These are phyloP conservation scores for Hypoxylon sp. DNA, from an alignment of 2,329 filamentous ascomycete genomes.

Conservation along the genomic window DNA sequence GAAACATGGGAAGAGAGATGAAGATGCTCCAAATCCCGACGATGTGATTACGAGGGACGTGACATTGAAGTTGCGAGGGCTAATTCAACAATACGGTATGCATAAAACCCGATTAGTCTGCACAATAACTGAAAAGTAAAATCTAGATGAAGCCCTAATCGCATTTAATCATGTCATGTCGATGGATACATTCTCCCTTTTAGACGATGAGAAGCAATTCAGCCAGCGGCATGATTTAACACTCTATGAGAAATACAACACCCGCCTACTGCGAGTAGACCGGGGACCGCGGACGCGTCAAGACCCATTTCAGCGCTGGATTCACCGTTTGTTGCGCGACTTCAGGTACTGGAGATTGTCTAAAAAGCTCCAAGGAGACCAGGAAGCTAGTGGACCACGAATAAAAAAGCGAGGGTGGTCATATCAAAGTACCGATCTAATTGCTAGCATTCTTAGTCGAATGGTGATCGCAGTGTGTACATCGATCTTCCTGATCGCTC, in stretches of 20 bases:
- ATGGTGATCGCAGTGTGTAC: conserved; percentile 30
- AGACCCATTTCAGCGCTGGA: conserved; percentile 34
- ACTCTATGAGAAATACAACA: conserved; percentile 46
- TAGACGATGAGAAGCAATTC: conserved; percentile 32
- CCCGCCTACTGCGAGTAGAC: conserved; percentile 47
- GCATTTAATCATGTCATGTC: conserved; percentile 40
- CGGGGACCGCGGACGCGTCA: conserved; percentile 35
- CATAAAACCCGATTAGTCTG: neutral
- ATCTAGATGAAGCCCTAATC: conserved; percentile 40
- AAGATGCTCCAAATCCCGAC: conserved; percentile 8
- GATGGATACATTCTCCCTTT: conserved; percentile 37
- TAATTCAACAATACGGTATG: conserved; percentile 37
- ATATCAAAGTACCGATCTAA: conserved; percentile 18
- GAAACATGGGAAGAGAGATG: conserved; percentile 39
- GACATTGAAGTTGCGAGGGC: conserved; percentile 22
- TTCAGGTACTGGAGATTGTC: conserved; percentile 30
- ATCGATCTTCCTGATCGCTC: conserved; percentile 27
- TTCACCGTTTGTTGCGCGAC: conserved; percentile 29
- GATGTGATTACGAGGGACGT: conserved; percentile 15
- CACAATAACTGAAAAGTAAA: conserved; percentile 3
- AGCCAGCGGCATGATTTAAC: conserved; percentile 40
- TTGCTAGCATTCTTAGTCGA: conserved; percentile 30
- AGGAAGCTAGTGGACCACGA: neutral
- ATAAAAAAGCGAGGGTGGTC: conserved; percentile 7
- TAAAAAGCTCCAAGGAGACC: conserved; percentile 1